Conservation (phyloP, 306 rosid species). For the Prunus dulcis region DNA sequence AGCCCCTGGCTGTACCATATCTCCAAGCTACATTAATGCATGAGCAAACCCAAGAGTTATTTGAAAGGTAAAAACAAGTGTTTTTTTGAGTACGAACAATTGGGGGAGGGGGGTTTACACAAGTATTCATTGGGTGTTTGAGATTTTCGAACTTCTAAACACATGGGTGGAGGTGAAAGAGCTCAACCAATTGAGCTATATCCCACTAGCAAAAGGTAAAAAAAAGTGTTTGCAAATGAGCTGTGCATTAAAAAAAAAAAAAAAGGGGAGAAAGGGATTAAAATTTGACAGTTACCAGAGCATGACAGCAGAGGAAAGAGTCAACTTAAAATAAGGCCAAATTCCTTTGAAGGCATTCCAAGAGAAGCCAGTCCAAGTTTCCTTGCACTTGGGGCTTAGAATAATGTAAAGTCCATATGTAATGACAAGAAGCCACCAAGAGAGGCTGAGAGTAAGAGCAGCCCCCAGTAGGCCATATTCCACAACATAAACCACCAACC, state of each 20-base stretch:
- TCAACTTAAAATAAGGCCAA: constrained; percentile 78
- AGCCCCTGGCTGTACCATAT: constrained; percentile 77
- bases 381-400: constrained; percentile 57
- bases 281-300: constrained; percentile 41
- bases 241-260: background rate
- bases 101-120: too few species aligned
- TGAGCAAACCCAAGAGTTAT: background rate
- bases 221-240: background rate
- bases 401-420: constrained; percentile 43
- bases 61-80: background rate
- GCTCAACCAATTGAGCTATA: too few species aligned
- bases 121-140: too few species aligned
- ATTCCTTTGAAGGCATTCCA: constrained; percentile 47
- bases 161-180: too few species aligned
- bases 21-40: constrained; percentile 52
- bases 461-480: constrained; percentile 55
- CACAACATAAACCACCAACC: constrained; percentile 54
- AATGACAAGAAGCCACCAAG: constrained; percentile 69
- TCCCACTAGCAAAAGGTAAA: too few species aligned
- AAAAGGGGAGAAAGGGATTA: background rate
- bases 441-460: constrained; percentile 57
- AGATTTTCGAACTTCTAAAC: too few species aligned
- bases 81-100: too few species aligned
- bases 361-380: constrained; percentile 77
- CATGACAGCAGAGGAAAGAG: constrained; percentile 69